phyloP scores from a whole-genome alignment of 768 basidiomycete genomes.

The Cyclocybe aegerita region DNA sequence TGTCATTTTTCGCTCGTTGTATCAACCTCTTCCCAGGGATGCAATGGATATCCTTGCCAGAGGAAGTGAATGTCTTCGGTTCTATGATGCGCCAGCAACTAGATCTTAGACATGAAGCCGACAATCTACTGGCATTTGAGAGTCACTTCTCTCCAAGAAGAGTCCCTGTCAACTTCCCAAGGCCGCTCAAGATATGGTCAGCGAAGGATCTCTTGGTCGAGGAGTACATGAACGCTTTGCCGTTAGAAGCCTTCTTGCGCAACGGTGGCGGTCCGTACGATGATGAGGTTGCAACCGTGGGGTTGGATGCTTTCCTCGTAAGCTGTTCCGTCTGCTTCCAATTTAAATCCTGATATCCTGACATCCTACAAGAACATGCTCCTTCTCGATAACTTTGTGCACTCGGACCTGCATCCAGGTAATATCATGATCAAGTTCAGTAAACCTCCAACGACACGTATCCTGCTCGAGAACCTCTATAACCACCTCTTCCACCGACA shows the following conservation, averaged over 20 bases:
- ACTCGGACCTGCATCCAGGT: conserved; percentile 87
- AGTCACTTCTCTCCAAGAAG: conserved; percentile 78
- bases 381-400: conserved; percentile 95
- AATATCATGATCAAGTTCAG: conserved; percentile 99
- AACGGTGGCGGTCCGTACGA: conserved; percentile 95
- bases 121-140: conserved; percentile 85
- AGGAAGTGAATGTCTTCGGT: conserved; percentile 95
- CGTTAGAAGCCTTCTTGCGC: conserved; percentile 80
- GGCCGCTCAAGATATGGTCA: conserved; percentile 82
- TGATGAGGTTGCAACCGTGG: conserved; percentile 84
- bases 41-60: conserved; percentile 94
- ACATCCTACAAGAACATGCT: conserved; percentile 81
- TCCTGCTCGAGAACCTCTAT: conserved; percentile 63
- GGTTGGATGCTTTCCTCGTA: conserved; percentile 93
- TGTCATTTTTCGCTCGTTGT: conserved; percentile 85
- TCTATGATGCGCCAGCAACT: conserved; percentile 95
- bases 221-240: conserved; percentile 90
- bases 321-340: conserved; percentile 25
- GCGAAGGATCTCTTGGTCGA: conserved; percentile 84
- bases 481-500: conserved; percentile 45
- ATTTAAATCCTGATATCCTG: background rate
- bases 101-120: conserved; percentile 86
- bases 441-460: conserved; percentile 72
- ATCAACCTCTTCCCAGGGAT: conserved; percentile 86
- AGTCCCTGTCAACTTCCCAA: conserved; percentile 85